Base-by-base conservation (phyloP, 345 rosid genomes). In the Boechera stricta region DNA sequence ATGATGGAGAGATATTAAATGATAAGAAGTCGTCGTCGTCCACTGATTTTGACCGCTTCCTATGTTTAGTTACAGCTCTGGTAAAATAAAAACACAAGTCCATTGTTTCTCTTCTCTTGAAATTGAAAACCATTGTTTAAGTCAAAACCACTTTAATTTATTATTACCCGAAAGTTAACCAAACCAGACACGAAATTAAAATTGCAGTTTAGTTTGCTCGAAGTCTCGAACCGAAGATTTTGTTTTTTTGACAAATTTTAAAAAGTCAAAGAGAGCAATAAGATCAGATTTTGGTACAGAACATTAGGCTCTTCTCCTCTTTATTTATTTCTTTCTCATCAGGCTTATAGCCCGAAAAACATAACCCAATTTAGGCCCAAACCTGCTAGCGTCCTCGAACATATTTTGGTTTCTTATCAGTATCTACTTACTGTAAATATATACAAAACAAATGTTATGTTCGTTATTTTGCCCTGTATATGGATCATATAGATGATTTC, bases 21-120 rank as follows among this genome's bases (percentile, higher is more conserved):
- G 80, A 77, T 77, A 77, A 77, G 71, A 54, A 63, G 64, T 70
- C 71, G 71, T 70, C 75, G 35, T 75, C 74, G 36, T 31, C 79
- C 79, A 68, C 79, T 75, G 47, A 21, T 53, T 73, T 73, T 52
- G 69, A 73, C 69, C 26, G 57, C 56, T 69, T 16, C 52, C 7
- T 24, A 47, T 21, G 11, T 18, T 47, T 42, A 1, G 18, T 47
- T 15, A 47, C 52, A 5, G 21, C 5, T 39, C 54, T 7, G 11
- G 11, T 24, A 26, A n/a, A n/a, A 28, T 0, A 28, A 64, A 65
- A 48, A 47, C 26, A 7, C 5, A 9, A 7, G 8, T 36, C 39
- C 21, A 13, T 51, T 33, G 32, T 33, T 49, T 51, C 13, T 10
- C 12, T 49, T 54, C n/a, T 39, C 7, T 3, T 52, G 32, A 15